Base-by-base conservation (phyloP, 2,329 filamentous ascomycete genomes). In the Colletotrichum cordylinicola region DNA sequence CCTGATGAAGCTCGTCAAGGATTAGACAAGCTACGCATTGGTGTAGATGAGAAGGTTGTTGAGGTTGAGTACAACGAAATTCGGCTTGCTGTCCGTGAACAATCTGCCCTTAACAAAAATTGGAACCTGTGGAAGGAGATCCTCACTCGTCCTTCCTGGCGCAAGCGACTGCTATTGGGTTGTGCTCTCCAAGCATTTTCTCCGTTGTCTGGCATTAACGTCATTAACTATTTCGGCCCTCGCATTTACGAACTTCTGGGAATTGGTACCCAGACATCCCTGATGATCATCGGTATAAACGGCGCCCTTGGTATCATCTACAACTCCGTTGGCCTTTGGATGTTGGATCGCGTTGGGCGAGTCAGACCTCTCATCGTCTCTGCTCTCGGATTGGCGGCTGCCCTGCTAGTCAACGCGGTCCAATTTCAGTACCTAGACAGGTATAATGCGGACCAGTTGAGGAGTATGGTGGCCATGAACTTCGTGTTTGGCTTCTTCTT, bases 221-320 rank as follows among this genome's bases (percentile, higher is more conserved):
- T 88, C 15, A 87, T 88, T 68, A 84, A 85, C 67, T 86, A 76
- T 64, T 81, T 81, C 33, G 80, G 80, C 4, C 80, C 80, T 43
- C 81, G 84, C 1, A 85, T 89, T 43, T 89, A 89, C 78, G 79
- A 81, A 15, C 82, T 85, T 6, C 82, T 89, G 1, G 86, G 87
- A 8, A 85, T 90, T 56, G 80, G 82, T 3, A 86, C 83, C 1
- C 84, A 84, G 9, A 86, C 83, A 1, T 87, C 87, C 0, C 84
- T 90, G 6, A 85, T 90, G 82, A 88, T 90, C 64, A 86, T 89
- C 75, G 88, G 88, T 5, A 86, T 90, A 77, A 88, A 85, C 78
- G 88, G 88, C 29, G 87, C 87, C 1, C 82, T 90, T 9, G 86
- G 87, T 0, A 87, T 87, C 35, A 80, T 88, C 27, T 89, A 86